These are phyloP conservation scores for Fusarium subglutinans DNA, from an alignment of 2,329 filamentous ascomycete species.

Conservation along the genomic window DNA sequence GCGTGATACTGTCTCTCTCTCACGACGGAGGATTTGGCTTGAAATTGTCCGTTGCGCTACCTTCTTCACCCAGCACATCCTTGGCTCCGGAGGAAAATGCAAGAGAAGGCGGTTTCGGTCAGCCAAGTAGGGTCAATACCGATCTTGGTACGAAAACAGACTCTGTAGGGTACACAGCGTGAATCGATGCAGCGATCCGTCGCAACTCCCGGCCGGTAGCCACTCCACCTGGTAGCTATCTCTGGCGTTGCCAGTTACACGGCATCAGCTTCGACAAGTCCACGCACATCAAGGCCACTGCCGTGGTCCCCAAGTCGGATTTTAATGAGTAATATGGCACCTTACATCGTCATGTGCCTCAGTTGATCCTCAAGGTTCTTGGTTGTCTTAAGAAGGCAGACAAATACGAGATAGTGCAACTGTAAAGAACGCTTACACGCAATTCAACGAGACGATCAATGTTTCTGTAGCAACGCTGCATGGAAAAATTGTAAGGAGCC, in stretches of 20 bases:
- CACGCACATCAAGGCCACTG: neutral
- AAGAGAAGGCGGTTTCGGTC: neutral
- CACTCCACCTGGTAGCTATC: neutral
- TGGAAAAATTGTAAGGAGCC: neutral
- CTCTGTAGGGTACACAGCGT: constrained; percentile 10
- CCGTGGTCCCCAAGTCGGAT: neutral
- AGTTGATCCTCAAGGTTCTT: constrained; percentile 17
- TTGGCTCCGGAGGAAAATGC: neutral
- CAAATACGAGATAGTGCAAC: constrained; percentile 22
- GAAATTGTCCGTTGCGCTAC: neutral
- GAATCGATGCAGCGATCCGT: neutral
- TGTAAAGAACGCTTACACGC: constrained; percentile 10
- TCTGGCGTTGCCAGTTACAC: constrained; percentile 23
- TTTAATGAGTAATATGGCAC: constrained; percentile 5
- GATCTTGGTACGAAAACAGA: neutral
- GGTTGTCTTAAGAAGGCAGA: constrained; percentile 20
- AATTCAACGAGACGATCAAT: constrained; percentile 1
- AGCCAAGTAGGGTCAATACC: constrained; percentile 8
- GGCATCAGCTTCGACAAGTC: constrained; percentile 29
- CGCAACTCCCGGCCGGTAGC: neutral
- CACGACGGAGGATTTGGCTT: neutral
- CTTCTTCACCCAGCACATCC: neutral
- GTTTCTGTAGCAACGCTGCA: neutral
- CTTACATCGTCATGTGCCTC: constrained; percentile 25
- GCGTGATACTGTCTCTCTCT: neutral